Evolutionary conservation across 2,329 filamentous ascomycete genomes (phyloP), one percentile per base, ranked within the genome.

Genomic region (Aspergillus japonicus): DNA sequence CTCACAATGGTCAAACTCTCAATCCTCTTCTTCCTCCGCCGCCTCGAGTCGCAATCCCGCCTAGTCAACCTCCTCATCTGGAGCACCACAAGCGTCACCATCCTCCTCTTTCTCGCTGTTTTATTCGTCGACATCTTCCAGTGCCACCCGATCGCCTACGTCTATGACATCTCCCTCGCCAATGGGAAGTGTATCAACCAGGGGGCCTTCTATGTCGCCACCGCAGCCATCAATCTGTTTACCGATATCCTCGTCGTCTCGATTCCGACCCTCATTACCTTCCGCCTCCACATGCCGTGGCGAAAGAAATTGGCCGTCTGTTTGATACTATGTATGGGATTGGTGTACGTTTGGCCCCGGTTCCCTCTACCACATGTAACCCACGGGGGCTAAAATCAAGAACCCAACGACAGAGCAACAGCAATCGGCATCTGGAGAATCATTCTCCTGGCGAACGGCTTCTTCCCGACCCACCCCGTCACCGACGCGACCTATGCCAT

Each of bases 241-340:
- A 73, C 72, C 2, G 72, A 75, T 29, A 14, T 71, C 1, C 56
- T 73, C 39, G 68, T 75, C 1, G 53, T 75, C 2, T 61, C 67
- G 0, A 69, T 75, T 7, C 73, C 73, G 1, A 66, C 68, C n/a
- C 63, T 71, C 21, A 73, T 74, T 23, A 71, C 68, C 31, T 71
- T 64, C 54, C 60, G 58, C 5, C 63, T 75, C 6, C 70, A 70
- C 19, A 70, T 75, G 64, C 66, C 69, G 0, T 26, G 66, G 1
- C 60, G 65, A 12, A 58, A 66, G 31, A 75, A 73, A 57, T 31
- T 74, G 5, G 71, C 71, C 12, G 68, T 74, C 5, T 68, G 67
- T 23, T 23, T 67, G 14, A 69, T 74, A 29, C 56, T 73, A 11
- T 72, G 64, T 26, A 56, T 74, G 6, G 71, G 70, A 50, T 62